Evolutionary conservation across 371 early-diverging fungal genomes (phyloP), one percentile per base, ranked within the genome.

Genomic region (Enterospora canceri): DNA sequence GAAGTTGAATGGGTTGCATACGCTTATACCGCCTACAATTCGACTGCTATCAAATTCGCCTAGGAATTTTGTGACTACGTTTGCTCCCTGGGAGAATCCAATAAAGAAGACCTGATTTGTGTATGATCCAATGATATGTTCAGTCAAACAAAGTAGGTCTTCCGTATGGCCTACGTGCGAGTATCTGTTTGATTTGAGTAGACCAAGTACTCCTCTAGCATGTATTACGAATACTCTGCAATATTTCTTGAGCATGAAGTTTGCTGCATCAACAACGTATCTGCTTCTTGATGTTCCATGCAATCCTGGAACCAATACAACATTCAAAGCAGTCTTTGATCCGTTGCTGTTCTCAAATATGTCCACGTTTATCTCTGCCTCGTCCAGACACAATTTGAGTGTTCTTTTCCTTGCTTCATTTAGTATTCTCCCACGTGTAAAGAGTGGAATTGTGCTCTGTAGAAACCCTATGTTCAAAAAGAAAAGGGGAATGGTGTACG

Each of bases 1-100:
- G 67, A 79, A 79, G 62, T 79, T 73, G 70, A 79, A 79, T 1
- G 79, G 79, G 32, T 66, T 59, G 31, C 75, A 79, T 23, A 79
- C 67, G 2, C 67, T 74, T 40, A 76, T 67, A 12, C 70, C 79
- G 48, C 60, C 64, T 16, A 68, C 50, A 35, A 79, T 66, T 23
- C 75, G 29, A 0, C 29, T 19, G 54, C n/a, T 40, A 2, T 32
- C 29, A 3, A 68, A 18, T 63, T 77, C 67, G 19, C 73, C 77
- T 55, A 76, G 63, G 40, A 62, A 67, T 56, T 75, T 79, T 0
- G 75, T 65, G 24, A 75, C 63, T 77, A 76, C 75, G 32, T 60
- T 71, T 3, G 70, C 72, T 1, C 80, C 80, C 65, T 76, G 33
- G 35, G 75, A 75, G 58, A 75, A 80, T 47, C 80, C 80, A 49